These are phyloP conservation scores for Ophiostoma angusticollis DNA, from an alignment of 2,329 filamentous ascomycete genomes.

Conservation along the genomic window DNA sequence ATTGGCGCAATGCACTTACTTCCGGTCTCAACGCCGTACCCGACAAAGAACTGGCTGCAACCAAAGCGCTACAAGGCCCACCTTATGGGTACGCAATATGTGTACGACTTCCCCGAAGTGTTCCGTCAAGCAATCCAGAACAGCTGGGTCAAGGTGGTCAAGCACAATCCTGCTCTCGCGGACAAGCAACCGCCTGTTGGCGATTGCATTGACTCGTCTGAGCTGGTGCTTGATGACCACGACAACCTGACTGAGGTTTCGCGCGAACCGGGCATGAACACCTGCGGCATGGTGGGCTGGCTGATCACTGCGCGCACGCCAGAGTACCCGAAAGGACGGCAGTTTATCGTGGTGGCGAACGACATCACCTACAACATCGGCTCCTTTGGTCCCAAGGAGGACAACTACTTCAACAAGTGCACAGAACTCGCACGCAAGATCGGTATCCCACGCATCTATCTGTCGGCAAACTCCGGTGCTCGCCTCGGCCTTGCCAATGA, in stretches of 20 bases:
- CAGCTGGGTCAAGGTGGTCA: slow-evolving; percentile 68
- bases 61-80: slow-evolving; percentile 99
- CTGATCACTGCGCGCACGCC: slow-evolving; percentile 88
- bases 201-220: slow-evolving; percentile 86
- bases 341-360: slow-evolving; percentile 95
- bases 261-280: slow-evolving; percentile 89
- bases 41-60: slow-evolving; percentile 96
- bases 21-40: slow-evolving; percentile 81
- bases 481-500: slow-evolving; percentile 94
- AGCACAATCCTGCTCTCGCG: slow-evolving; percentile 58
- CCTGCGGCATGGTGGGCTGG: slow-evolving; percentile 97
- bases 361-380: slow-evolving; percentile 99
- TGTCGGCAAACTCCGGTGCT: slow-evolving; percentile 97
- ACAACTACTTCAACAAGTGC: slow-evolving; percentile 98
- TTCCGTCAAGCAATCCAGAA: slow-evolving; percentile 98
- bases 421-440: slow-evolving; percentile 84
- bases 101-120: slow-evolving; percentile 98
- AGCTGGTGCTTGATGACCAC: slow-evolving; percentile 87
- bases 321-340: slow-evolving; percentile 83
- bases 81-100: slow-evolving; percentile 97
- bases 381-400: slow-evolving; percentile 90
- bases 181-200: slow-evolving; percentile 74
- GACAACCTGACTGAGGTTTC: slow-evolving; percentile 88
- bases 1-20: slow-evolving; percentile 91
- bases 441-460: slow-evolving; percentile 91